Percentiles rank a stretch among this genome's conserved stretches.
Conservation (phyloP, 495 filamentous ascomycete species). For the Xanthoparmelia taractica region DNA sequence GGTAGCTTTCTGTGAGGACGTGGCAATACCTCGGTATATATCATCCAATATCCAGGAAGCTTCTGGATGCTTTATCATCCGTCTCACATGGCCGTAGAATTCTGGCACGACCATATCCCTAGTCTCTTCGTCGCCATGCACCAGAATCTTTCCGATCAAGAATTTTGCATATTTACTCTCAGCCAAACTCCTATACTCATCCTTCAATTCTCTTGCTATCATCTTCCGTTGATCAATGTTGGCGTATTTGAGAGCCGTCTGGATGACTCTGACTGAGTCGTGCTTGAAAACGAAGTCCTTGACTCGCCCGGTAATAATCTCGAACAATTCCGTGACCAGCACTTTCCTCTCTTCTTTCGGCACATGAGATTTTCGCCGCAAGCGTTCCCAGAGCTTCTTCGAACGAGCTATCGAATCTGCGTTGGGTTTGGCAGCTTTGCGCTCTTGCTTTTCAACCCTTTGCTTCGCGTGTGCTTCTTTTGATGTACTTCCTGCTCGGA, state of each 20-base stretch:
- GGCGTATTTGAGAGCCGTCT: slow-evolving; percentile 94
- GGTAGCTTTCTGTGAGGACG: slow-evolving; percentile 68
- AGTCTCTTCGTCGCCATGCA: slow-evolving; percentile 77
- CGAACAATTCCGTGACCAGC: slow-evolving; percentile 80
- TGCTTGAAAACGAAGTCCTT: slow-evolving; percentile 98
- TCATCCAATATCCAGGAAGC: slow-evolving; percentile 97
- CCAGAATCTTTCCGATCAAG: slow-evolving; percentile 86
- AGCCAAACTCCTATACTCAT: slow-evolving; percentile 72
- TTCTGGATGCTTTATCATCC: slow-evolving; percentile 90
- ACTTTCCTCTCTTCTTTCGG: slow-evolving; percentile 75
- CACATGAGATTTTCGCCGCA: slow-evolving; percentile 87
- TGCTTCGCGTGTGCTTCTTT: slow-evolving; percentile 88
- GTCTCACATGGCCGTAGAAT: slow-evolving; percentile 86
- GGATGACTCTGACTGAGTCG: slow-evolving; percentile 87
- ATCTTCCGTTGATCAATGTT: slow-evolving; percentile 71
- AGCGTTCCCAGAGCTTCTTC: slow-evolving; percentile 93
- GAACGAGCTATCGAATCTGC: slow-evolving; percentile 80
- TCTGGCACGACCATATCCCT: slow-evolving; percentile 82
- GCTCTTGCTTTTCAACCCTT: slow-evolving; percentile 75
- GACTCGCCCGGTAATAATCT: slow-evolving; percentile 79
- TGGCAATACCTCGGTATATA: slow-evolving; percentile 80
- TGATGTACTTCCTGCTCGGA: slow-evolving; percentile 39
- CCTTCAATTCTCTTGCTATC: slow-evolving; percentile 82
- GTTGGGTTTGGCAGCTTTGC: slow-evolving; percentile 86
- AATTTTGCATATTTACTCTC: slow-evolving; percentile 97